These are phyloP conservation scores for Pythium apleroticum DNA, from an alignment of 352 stramenopile genomes.

Conservation along the genomic window DNA sequence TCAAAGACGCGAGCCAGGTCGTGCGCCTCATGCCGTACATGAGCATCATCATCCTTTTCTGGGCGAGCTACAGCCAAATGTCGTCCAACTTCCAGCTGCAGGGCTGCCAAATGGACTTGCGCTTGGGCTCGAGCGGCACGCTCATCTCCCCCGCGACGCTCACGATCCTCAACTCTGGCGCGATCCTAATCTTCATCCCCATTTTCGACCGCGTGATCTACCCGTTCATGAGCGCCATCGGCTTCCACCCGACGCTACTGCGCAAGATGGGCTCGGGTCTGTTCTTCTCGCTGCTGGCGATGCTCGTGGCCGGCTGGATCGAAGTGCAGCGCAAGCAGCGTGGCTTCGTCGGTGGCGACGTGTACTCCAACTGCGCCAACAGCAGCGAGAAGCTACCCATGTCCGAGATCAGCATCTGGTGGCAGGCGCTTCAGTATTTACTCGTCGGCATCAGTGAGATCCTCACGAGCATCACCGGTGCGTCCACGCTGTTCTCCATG, in stretches of 20 bases:
- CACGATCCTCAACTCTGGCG: constrained; percentile 83
- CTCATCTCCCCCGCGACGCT: constrained; percentile 87
- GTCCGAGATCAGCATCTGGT: constrained; percentile 86
- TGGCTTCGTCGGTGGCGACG: constrained; percentile 42
- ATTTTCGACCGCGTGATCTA: constrained; percentile 88
- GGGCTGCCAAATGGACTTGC: constrained; percentile 91
- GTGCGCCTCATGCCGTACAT: constrained; percentile 79
- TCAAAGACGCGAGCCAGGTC: constrained; percentile 77
- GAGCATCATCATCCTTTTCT: constrained; percentile 85
- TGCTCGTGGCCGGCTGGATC: constrained; percentile 66
- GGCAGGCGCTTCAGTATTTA: constrained; percentile 88
- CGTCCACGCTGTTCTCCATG: constrained; percentile 9
- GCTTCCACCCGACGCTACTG: constrained; percentile 74
- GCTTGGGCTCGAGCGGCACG: constrained; percentile 46
- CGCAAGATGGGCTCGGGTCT: constrained; percentile 88
- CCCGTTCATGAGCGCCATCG: constrained; percentile 58
- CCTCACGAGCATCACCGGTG: constrained; percentile 88
- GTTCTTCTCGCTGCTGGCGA: constrained; percentile 75
- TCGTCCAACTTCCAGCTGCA: constrained; percentile 85
- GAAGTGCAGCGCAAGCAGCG: constrained; percentile 72
- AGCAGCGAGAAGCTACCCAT: constrained; percentile 64
- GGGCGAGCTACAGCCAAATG: constrained; percentile 83
- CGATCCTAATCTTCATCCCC: constrained; percentile 90
- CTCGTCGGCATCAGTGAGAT: constrained; percentile 90
- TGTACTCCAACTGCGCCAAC: constrained; percentile 73